These are phyloP conservation scores for Peronospora farinosa DNA, from an alignment of 352 stramenopile species.

Conservation along the genomic window DNA sequence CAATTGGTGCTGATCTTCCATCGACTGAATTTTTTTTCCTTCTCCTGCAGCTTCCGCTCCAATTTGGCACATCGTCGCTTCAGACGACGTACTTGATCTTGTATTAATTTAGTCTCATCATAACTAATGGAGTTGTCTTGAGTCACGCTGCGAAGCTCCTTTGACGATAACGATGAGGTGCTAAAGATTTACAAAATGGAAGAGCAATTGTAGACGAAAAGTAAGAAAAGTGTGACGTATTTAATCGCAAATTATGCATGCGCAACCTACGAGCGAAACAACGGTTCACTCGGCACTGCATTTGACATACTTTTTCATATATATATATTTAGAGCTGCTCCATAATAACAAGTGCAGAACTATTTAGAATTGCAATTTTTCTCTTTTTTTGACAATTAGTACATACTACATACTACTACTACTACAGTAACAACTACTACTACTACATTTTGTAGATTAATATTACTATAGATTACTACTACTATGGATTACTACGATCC, in stretches of 20 bases:
- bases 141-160: constrained; percentile 21
- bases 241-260: background rate
- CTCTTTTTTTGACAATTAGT: too few relatives aligned
- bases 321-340: background rate
- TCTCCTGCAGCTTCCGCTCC: constrained; percentile 50
- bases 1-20: constrained; percentile 51
- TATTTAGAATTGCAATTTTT: too few relatives aligned
- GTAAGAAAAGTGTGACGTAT: background rate
- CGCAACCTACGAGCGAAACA: constrained; percentile 4
- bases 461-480: too few relatives aligned
- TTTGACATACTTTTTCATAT: background rate
- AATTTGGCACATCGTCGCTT: constrained; percentile 57
- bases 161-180: constrained; percentile 13
- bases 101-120: constrained; percentile 28
- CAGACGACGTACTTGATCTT: constrained; percentile 40
- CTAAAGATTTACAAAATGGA: background rate
- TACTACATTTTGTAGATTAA: too few relatives aligned
- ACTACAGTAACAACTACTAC: too few relatives aligned
- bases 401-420: too few relatives aligned
- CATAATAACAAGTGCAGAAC: background rate
- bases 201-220: background rate
- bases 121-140: constrained; percentile 20
- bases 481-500: too few relatives aligned
- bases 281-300: background rate
- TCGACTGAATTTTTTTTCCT: constrained; percentile 42